Evolutionary conservation across 2,329 filamentous ascomycete genomes (phyloP), one percentile per base, ranked within the genome.

Genomic region (Fusarium decemcellulare): DNA sequence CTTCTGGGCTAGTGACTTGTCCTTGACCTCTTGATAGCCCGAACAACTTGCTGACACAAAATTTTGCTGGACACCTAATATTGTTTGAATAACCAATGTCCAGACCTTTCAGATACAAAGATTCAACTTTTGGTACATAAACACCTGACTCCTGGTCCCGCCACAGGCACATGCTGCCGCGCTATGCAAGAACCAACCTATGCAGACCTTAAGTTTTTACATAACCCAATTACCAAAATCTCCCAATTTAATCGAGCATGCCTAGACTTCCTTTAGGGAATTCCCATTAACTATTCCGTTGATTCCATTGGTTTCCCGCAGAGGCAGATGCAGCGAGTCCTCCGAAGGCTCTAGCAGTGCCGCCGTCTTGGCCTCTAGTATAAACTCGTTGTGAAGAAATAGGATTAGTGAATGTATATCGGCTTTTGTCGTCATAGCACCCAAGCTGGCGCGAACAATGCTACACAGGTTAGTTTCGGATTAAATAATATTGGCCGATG

Each of bases 361-460:
- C 12, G 60, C 50, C n/a, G 53, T 12, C 8, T 58, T 48, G 9
- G 52, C 60, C 6, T 61, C 51, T 2, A 34, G 54, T 12, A 69
- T 36, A 39, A 75, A 75, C 14, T 72, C 60, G 12, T 64, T 64
- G 47, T 64, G 78, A 11, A 87, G 70, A 60, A 88, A 88, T 4
- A 76, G 64, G 8, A 87, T 53, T 39, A 88, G 83, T 0, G 76
- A 74, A 18, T 87, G 82, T 14, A 90, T 82, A 65, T 91, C 89
- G 4, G 80, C 76, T 18, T 82, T 75, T 3, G 86, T 90, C 65
- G 85, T 90, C 87, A 89, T 89, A 12, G 88, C 88, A 0, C 90
- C 89, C 2, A 91, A 79, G 62, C 87, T 90, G 7, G 85, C 86
- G 18, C 90, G 82, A 8, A 90, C 87, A 44, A 91, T 87, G 1